phyloP scores from a whole-genome alignment of 148 eudicot genomes.

The Cornus controversa region DNA sequence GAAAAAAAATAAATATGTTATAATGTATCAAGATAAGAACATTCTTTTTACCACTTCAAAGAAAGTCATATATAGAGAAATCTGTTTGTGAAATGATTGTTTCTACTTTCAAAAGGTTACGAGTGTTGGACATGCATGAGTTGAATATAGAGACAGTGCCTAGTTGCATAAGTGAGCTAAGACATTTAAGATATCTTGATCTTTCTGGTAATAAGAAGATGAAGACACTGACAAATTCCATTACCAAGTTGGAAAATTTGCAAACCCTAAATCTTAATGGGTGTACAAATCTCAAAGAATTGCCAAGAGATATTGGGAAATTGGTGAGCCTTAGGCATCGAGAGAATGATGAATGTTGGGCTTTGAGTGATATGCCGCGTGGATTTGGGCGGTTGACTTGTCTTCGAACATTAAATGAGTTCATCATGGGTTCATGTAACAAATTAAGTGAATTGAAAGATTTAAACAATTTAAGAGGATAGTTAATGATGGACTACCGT shows the following conservation, averaged over 20 bases:
- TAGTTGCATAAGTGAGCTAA: slow-evolving; percentile 17
- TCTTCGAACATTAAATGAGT: not conserved
- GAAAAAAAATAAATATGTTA: too few relatives aligned
- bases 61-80: too few relatives aligned
- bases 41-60: slow-evolving; percentile 14
- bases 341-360: not conserved
- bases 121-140: slow-evolving; percentile 22
- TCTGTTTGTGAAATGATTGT: too few relatives aligned
- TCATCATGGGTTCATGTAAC: too few relatives aligned
- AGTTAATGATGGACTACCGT: not conserved
- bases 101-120: too few relatives aligned
- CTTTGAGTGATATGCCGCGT: not conserved
- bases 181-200: slow-evolving; percentile 42
- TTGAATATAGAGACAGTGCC: slow-evolving; percentile 13
- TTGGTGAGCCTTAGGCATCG: slow-evolving; percentile 16
- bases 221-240: slow-evolving; percentile 14
- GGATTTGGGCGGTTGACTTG: not conserved
- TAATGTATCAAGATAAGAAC: slow-evolving; percentile 17
- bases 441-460: not conserved
- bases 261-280: slow-evolving; percentile 8
- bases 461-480: not conserved
- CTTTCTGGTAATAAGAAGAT: slow-evolving; percentile 5
- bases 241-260: slow-evolving; percentile 33
- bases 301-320: slow-evolving; percentile 8
- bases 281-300: too few relatives aligned